Conservation (phyloP, 1,139 yeast species). For the Schizosaccharomyces versatilis region DNA sequence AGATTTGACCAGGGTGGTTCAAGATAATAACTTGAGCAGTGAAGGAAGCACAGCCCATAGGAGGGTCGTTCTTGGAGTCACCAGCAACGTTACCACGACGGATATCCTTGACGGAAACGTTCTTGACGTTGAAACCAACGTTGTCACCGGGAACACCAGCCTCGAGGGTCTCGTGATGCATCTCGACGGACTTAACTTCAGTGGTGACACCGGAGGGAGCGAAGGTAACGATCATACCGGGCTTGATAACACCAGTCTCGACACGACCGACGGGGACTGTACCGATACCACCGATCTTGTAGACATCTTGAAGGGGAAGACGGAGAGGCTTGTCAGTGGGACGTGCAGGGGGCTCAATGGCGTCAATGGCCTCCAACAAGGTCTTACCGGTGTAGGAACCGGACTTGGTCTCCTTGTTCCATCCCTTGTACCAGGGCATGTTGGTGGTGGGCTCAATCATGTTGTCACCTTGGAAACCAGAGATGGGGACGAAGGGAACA, state of each 20-base stretch:
- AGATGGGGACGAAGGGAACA: slow-evolving; percentile 79
- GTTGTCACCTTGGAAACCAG: slow-evolving; percentile 92
- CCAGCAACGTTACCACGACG: slow-evolving; percentile 92
- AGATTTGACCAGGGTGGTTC: slow-evolving; percentile 87
- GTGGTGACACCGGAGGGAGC: slow-evolving; percentile 88
- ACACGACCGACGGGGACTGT: slow-evolving; percentile 91
- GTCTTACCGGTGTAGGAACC: slow-evolving; percentile 62
- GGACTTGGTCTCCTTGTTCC: slow-evolving; percentile 67
- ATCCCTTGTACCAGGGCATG: slow-evolving; percentile 86
- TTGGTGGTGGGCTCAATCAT: slow-evolving; percentile 64
- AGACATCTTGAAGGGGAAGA: slow-evolving; percentile 78
- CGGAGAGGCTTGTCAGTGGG: slow-evolving; percentile 81
- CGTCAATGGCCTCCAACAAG: slow-evolving; percentile 68
- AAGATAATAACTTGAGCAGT: slow-evolving; percentile 73
- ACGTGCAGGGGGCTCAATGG: slow-evolving; percentile 67
- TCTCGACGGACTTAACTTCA: slow-evolving; percentile 82
- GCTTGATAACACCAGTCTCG: slow-evolving; percentile 78
- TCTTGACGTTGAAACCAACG: slow-evolving; percentile 87
- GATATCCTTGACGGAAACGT: slow-evolving; percentile 80
- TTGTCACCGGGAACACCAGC: slow-evolving; percentile 89
- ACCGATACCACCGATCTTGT: slow-evolving; percentile 86
- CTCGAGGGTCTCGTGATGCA: slow-evolving; percentile 74
- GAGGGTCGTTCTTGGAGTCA: slow-evolving; percentile 90
- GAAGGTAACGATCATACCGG: slow-evolving; percentile 76
- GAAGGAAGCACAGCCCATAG: slow-evolving; percentile 63